Conservation (phyloP, 1,284 basidiomycete genomes). For the Microbotryomycetes sp. region DNA sequence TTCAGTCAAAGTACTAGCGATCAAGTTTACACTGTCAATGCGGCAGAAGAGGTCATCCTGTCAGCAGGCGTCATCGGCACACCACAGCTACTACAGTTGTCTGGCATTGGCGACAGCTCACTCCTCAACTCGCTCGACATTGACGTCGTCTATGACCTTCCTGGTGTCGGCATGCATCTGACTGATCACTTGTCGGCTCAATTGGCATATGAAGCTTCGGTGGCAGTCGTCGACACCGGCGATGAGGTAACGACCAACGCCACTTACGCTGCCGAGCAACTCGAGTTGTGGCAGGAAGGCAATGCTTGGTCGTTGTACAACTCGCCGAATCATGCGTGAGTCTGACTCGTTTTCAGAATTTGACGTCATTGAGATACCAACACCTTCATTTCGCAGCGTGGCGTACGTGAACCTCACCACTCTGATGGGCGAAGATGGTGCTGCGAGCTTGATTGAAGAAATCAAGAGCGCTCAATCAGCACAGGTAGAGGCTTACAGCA, state of each 20-base stretch:
- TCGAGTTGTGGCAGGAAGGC: conserved; percentile 32
- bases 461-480: conserved; percentile 44
- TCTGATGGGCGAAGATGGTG: conserved; percentile 47
- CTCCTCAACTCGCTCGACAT: conserved; percentile 54
- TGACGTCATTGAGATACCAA: background rate
- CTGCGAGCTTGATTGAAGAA: conserved; percentile 33
- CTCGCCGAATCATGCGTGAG: conserved; percentile 61
- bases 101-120: conserved; percentile 61
- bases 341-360: conserved; percentile 27
- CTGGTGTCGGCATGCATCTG: conserved; percentile 59
- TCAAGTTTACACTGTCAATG: conserved; percentile 47
- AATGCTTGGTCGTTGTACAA: conserved; percentile 49
- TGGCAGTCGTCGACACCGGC: conserved; percentile 30
- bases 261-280: conserved; percentile 32
- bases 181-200: conserved; percentile 30
- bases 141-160: conserved; percentile 42
- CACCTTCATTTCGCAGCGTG: background rate
- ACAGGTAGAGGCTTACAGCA: conserved; percentile 36
- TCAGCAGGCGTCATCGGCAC: conserved; percentile 49
- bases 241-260: conserved; percentile 32
- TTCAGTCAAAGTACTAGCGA: conserved; percentile 46
- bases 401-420: conserved; percentile 21
- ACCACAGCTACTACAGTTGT: conserved; percentile 56
- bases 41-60: conserved; percentile 57
- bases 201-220: conserved; percentile 32